Base-by-base conservation (phyloP, 805 yeast species). In the Zygosaccharomyces siamensis region DNA sequence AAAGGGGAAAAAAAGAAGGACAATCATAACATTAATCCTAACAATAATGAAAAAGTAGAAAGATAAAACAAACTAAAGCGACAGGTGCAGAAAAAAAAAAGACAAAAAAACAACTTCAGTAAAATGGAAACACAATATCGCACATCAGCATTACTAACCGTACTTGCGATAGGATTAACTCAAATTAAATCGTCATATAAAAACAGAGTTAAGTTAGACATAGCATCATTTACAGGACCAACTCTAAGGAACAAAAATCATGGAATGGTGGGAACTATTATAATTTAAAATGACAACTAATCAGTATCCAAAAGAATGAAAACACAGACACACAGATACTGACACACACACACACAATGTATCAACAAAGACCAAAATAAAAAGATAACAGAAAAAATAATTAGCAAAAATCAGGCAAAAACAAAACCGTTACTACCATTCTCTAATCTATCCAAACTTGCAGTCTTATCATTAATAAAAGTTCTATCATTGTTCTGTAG, bases 381-480 rank as follows among this genome's bases (percentile, higher is more conserved):
- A 21, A 21, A 18, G n/a, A 16, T n/a, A 7, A 14, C 5, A 12
- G 21, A 24, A 23, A 36, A 12, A 46, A 46, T 27, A 20, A 45
- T 41, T 21, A 30, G 39, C 27, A 18, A 38, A 33, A 39, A 27
- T 49, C 45, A 59, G 43, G 60, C 55, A 44, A 54, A 55, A 37
- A 53, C 45, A 36, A 44, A 50, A 4, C 62, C 63, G 33, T 59
- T 61, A 43, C 64, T 61, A 6, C 59, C 63, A 41, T 50, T 52
- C 45, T 61, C 64, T 45, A 61, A 45, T 39, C 63, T 52, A 31
- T 55, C 54, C 31, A 59, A 38, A 33, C 53, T 47, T 24, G 54
- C 55, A 14, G 47, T 43, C 26, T 39, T 46, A 8, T 44, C 39
- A 16, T 50, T 45, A 43, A 46, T 50, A 20, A 46, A 52, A 21